A percentile compares a stretch with the other conserved stretches of the same genome.
These are phyloP conservation scores for Fusarium lyarnte DNA, from an alignment of 2,329 filamentous ascomycete genomes.

Conservation along the genomic window DNA sequence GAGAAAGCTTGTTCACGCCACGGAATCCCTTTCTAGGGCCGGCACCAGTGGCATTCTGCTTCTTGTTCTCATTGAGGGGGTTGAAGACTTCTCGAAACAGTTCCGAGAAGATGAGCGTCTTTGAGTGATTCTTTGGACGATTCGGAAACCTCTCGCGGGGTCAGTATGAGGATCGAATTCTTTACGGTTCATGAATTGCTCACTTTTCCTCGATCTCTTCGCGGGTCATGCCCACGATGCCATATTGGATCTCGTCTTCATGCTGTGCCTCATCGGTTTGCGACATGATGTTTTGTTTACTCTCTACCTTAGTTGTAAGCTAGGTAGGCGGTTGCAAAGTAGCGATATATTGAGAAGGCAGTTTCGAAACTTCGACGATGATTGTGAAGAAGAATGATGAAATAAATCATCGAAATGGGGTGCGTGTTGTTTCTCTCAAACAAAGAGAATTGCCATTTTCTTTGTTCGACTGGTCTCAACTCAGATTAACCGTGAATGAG, in stretches of 20 bases:
- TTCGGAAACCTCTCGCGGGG: conserved; percentile 76
- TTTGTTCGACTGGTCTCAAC: neutral
- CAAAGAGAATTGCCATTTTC: neutral
- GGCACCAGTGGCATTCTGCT: conserved; percentile 71
- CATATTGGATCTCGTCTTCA: conserved; percentile 65
- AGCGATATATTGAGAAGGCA: neutral
- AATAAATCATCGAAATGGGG: neutral
- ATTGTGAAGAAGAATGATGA: neutral
- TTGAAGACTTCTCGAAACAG: conserved; percentile 84
- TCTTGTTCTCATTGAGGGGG: conserved; percentile 80
- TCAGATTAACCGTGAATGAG: conserved; percentile 7
- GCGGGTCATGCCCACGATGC: conserved; percentile 49
- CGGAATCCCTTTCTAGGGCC: conserved; percentile 68
- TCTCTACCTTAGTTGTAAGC: conserved; percentile 6
- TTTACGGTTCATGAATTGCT: neutral
- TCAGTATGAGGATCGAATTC: conserved; percentile 23
- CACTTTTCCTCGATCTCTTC: conserved; percentile 59
- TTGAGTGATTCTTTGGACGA: conserved; percentile 80
- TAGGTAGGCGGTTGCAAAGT: neutral
- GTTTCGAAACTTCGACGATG: neutral
- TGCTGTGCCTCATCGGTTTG: conserved; percentile 52
- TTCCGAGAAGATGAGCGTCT: conserved; percentile 83
- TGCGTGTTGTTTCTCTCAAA: neutral
- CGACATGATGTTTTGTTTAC: conserved; percentile 1
- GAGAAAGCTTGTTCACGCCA: conserved; percentile 67